Evolutionary conservation across 495 filamentous ascomycete species (phyloP), one percentile per base, ranked within the genome.

Genomic region (Daldinia vernicosa): DNA sequence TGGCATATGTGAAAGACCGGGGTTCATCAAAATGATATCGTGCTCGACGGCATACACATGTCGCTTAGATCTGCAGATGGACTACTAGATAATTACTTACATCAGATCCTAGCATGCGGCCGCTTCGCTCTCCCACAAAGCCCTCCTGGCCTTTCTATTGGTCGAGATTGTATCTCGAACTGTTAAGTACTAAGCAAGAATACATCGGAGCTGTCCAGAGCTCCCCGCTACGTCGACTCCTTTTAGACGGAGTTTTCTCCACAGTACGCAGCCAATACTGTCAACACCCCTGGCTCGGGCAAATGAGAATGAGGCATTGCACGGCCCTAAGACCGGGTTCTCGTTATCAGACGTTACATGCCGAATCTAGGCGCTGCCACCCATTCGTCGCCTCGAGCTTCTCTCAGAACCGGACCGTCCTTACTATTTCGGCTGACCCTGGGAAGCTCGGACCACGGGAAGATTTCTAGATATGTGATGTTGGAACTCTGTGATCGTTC

Each of bases 301-400:
- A 47, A 47, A 47, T 47, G 43, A 47, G 11, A 24, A 22, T 11
- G 8, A 11, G 8, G 17, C 43, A 47, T 47, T 45, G 43, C 43
- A 47, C 43, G 43, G 43, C 19, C 43, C 43, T 22, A 47, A 47
- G 17, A 47, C 43, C 43, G 17, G 43, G 43, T 47, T 47, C 43
- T 9, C 19, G 43, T 47, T 47, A 47, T 47, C 43, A 47, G 43
- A 47, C 43, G 43, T 22, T 8, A 47, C 43, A 47, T 47, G 17
- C 50, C 22, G 50, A 53, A 30, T 53, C 50, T 30, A 9, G 50
- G 24, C 24, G 28, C 24, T 53, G 28, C 15, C 28, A 30, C 51
- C 51, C 24, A 27, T 53, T 53, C 28, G 26, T 53, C 51, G 28
- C 51, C 51, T 53, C 51, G 28, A 53, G 28, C 51, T 53, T 53